Evolutionary conservation across 2,329 filamentous ascomycete genomes (phyloP).

Genomic region (Fusarium multiceps): DNA sequence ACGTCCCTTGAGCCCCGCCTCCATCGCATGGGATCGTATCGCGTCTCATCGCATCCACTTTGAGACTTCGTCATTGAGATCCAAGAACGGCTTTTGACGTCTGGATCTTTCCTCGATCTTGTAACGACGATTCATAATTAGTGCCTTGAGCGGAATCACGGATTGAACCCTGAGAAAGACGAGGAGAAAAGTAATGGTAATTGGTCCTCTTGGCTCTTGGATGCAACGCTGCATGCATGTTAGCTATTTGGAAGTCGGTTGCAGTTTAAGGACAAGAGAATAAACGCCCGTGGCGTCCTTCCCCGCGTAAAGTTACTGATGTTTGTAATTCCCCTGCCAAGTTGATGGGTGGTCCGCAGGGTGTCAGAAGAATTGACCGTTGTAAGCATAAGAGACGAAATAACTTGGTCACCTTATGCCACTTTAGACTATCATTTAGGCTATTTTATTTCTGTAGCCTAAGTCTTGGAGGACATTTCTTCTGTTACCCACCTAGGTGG

Average conservation of each 20-base stretch:
- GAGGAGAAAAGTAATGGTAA: background rate
- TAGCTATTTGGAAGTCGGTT: slow-evolving; percentile 9
- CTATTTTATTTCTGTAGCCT: too few species aligned
- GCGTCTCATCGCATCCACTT: slow-evolving; percentile 20
- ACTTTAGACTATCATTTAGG: too few species aligned
- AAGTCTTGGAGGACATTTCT: too few species aligned
- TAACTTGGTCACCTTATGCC: too few species aligned
- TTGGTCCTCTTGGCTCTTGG: background rate
- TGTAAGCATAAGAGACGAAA: too few species aligned
- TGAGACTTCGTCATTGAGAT: slow-evolving; percentile 38
- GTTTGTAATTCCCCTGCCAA: slow-evolving; percentile 39
- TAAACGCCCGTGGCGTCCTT: slow-evolving; percentile 29
- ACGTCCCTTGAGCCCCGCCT: slow-evolving; percentile 34
- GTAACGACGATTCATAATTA: background rate
- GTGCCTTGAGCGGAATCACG: background rate
- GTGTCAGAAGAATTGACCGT: too few species aligned
- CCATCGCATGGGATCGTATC: slow-evolving; percentile 9
- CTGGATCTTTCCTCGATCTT: slow-evolving; percentile 6
- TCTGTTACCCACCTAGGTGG: background rate
- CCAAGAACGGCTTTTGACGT: slow-evolving; percentile 18
- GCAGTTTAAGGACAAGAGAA: slow-evolving; percentile 4
- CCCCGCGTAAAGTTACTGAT: slow-evolving; percentile 29
- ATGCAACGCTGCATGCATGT: slow-evolving; percentile 16
- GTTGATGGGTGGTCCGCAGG: slow-evolving; percentile 21
- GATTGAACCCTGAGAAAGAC: background rate